Conservation (phyloP, 1,284 basidiomycete species). For the Ustilago xerochloae region DNA sequence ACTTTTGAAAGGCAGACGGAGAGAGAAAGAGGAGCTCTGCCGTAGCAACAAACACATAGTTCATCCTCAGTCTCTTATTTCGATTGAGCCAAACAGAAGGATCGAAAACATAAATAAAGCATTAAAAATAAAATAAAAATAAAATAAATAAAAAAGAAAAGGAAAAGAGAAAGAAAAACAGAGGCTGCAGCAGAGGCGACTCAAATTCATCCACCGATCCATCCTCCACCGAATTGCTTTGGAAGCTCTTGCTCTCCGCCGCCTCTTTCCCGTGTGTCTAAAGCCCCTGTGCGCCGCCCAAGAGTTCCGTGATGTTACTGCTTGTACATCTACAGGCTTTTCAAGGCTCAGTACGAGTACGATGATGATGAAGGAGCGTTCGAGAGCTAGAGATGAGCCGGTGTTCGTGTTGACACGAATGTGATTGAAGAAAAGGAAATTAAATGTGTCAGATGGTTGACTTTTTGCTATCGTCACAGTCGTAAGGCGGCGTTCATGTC, state of each 20-base stretch:
- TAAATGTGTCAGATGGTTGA: no score
- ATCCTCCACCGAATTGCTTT: no score
- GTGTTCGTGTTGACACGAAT: no score
- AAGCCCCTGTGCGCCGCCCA: neutral
- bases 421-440: no score
- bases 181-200: slow-evolving; percentile 1
- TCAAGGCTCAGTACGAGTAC: no score
- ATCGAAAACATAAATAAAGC: slow-evolving; percentile 1
- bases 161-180: neutral
- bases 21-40: neutral
- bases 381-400: no score
- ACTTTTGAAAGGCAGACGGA: neutral
- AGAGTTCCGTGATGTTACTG: no score
- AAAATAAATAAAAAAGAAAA: neutral
- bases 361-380: no score
- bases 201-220: slow-evolving; percentile 1
- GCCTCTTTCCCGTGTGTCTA: neutral
- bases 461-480: no score
- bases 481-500: slow-evolving; percentile 1
- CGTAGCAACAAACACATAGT: neutral
- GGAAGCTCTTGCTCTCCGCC: neutral
- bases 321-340: no score
- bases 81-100: no score
- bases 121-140: neutral
- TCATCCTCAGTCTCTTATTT: no score